Conservation (phyloP, 176 grass and related monocot species). For the Phyllostachys edulis region DNA sequence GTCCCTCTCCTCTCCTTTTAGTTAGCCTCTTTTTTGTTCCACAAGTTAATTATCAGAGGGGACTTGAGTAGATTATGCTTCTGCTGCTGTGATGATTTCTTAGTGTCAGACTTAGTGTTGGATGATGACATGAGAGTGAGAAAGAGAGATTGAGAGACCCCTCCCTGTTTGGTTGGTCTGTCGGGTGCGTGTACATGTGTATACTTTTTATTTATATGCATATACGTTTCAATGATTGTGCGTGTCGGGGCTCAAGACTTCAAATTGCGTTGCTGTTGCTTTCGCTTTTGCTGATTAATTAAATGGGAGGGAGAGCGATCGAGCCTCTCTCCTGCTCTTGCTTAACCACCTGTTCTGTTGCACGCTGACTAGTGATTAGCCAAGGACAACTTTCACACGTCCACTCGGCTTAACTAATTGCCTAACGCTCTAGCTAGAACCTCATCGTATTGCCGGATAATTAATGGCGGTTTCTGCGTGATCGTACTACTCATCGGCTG, state of each 20-base stretch:
- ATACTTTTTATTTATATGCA: constrained; percentile 24
- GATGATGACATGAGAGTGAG: constrained; percentile 24
- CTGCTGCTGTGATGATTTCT: neutral
- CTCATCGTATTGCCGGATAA: neutral
- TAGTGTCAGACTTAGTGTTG: constrained; percentile 10
- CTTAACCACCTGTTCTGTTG: constrained; percentile 14
- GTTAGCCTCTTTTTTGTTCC: constrained; percentile 10
- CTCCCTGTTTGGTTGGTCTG: constrained; percentile 12
- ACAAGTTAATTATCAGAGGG: constrained; percentile 8
- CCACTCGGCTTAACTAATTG: neutral
- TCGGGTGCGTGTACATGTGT: constrained; percentile 47
- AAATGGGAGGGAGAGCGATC: neutral
- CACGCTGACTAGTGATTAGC: neutral
- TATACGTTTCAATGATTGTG: constrained; percentile 50
- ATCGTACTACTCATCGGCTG: neutral
- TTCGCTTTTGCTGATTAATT: constrained; percentile 33
- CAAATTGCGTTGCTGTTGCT: neutral
- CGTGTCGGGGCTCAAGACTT: constrained; percentile 25
- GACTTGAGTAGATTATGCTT: neutral
- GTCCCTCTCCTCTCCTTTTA: constrained; percentile 1
- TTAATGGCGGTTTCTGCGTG: neutral
- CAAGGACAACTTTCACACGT: neutral
- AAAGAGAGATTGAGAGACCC: neutral
- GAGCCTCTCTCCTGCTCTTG: neutral
- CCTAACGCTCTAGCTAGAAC: neutral